A percentile compares a stretch with the other conserved stretches of the same genome.
Evolutionary conservation across 768 basidiomycete species (phyloP).

Genomic region (Hygrocybe coccinea): DNA sequence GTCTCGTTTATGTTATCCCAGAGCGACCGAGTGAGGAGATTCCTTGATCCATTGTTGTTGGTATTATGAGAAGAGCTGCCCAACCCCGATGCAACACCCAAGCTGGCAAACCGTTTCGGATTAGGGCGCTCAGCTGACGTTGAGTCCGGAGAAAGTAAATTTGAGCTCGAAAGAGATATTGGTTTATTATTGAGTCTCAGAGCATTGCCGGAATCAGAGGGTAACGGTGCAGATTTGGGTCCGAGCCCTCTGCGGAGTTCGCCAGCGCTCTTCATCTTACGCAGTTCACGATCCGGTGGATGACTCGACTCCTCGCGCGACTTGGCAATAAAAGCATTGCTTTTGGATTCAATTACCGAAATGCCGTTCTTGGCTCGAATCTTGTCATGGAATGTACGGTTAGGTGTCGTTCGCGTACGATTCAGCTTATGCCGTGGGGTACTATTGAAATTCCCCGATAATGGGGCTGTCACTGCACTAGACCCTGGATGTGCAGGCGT

Average conservation of each 20-base stretch:
- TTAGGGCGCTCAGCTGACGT: conserved; percentile 33
- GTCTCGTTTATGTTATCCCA: conserved; percentile 49
- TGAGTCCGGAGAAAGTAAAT: conserved; percentile 44
- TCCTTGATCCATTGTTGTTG: conserved; percentile 30
- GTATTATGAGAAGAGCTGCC: conserved; percentile 34
- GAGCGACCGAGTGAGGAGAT: conserved; percentile 41
- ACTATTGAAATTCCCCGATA: conserved; percentile 13
- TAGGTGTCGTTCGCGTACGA: conserved; percentile 73
- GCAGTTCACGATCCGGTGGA: conserved; percentile 54
- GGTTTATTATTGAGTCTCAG: conserved; percentile 45
- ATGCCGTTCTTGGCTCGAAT: conserved; percentile 34
- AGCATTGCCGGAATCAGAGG: conserved; percentile 11
- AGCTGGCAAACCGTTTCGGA: conserved; percentile 61
- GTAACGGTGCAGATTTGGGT: conserved; percentile 13
- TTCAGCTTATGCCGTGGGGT: conserved; percentile 41
- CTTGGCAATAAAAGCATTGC: conserved; percentile 14
- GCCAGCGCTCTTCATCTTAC: conserved; percentile 85
- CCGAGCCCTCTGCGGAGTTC: conserved; percentile 55
- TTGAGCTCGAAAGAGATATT: conserved; percentile 66
- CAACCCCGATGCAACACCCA: conserved; percentile 51
- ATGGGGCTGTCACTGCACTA: conserved; percentile 25
- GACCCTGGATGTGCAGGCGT: conserved; percentile 55
- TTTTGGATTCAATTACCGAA: conserved; percentile 21
- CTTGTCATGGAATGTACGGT: conserved; percentile 48
- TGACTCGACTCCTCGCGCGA: conserved; percentile 39